Evolutionary conservation across 2,329 filamentous ascomycete genomes (phyloP).

Genomic region (Penicillium verrucosum): DNA sequence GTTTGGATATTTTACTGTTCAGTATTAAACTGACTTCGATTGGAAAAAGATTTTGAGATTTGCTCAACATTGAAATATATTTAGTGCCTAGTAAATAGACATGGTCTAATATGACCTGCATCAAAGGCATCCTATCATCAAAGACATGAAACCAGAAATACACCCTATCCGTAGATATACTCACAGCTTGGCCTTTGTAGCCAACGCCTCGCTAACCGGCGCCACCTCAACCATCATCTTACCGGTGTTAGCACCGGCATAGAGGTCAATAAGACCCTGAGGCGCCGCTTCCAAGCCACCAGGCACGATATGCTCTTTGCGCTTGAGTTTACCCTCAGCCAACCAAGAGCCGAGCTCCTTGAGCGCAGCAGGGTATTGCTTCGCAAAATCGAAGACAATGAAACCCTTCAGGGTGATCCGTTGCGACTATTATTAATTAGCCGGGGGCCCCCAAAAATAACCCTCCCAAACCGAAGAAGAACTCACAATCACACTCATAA

Average conservation of each 20-base stretch:
- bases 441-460: not conserved
- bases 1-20: not conserved
- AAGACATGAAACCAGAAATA: not conserved
- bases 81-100: not conserved
- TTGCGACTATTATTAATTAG: slow-evolving; percentile 32
- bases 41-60: not conserved
- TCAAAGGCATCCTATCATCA: not conserved
- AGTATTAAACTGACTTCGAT: not conserved
- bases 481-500: slow-evolving; percentile 41
- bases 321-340: slow-evolving; percentile 67
- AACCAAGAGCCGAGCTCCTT: slow-evolving; percentile 65
- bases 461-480: not conserved
- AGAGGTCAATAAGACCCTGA: slow-evolving; percentile 61
- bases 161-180: not conserved
- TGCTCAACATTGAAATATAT: not conserved
- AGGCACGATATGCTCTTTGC: slow-evolving; percentile 66
- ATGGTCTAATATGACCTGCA: not conserved
- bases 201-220: slow-evolving; percentile 32
- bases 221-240: slow-evolving; percentile 53
- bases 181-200: slow-evolving; percentile 45
- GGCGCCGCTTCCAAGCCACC: slow-evolving; percentile 66
- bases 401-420: slow-evolving; percentile 63
- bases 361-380: slow-evolving; percentile 57
- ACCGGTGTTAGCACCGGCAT: slow-evolving; percentile 67
- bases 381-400: slow-evolving; percentile 66